Base-by-base conservation (phyloP, 352 stramenopile genomes). In the Saprolegnia parasitica region DNA sequence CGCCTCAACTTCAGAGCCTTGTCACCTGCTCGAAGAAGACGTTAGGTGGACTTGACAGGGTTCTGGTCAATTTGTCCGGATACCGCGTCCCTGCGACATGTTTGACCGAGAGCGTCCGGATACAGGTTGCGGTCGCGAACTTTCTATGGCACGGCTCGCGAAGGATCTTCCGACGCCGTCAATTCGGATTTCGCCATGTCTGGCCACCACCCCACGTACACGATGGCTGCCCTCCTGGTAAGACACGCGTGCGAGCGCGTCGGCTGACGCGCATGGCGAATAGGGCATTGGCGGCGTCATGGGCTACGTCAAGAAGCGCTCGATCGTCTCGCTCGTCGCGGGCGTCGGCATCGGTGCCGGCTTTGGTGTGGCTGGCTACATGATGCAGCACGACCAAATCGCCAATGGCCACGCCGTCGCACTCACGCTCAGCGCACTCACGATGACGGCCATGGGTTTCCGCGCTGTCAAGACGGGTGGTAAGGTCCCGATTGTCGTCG, bases 371-470 rank as follows among this genome's bases (percentile, higher is more conserved):
- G 86, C 87, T 6, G 88, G 84, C 32, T 91, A 81, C 73, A 73
- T 95, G 74, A 77, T 96, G 32, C 79, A 92, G 68, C 85, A 86
- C 71, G 83, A 83, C 45, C 77, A 88, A 64, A 93, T 92, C 81
- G 88, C 84, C 35, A 81, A 90, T 65, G 88, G 88, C 71, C 88
- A 96, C 73, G 84, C 81, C 56, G 71, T 89, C 37, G 86, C 84
- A 63, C 76, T 95, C 23, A 83, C 91, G 62, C 75, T 91, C 70
- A 95, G 87, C 23, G 83, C 87, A 35, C 83, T 93, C 72, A 94
- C 88, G 63, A 91, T 93, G 84, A 83, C 81, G 39, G 81, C 83
- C 23, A 96, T 96, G 88, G 86, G 85, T 40, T 62, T 91, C 67
- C 84, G 88, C 67, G 87, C 87, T 47, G 80, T 95, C 60, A 79